These are phyloP conservation scores for Pyrenochaeta sp. DNA, from an alignment of 2,329 filamentous ascomycete genomes.

Conservation along the genomic window DNA sequence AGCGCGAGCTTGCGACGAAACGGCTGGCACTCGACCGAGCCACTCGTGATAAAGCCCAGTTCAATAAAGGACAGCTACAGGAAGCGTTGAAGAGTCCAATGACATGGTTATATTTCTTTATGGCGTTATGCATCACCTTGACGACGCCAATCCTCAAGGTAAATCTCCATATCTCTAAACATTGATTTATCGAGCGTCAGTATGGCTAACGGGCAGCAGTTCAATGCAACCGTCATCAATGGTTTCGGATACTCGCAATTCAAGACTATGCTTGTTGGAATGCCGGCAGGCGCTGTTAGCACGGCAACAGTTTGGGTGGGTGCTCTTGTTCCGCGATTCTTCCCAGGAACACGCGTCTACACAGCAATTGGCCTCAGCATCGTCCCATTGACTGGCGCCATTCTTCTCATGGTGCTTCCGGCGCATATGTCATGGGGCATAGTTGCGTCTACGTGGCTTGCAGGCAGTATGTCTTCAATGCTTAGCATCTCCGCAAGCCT, in stretches of 20 bases:
- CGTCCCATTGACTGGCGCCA: conserved; percentile 54
- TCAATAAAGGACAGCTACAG: conserved; percentile 53
- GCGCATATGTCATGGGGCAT: conserved; percentile 55
- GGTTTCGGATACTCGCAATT: conserved; percentile 41
- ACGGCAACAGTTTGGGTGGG: conserved; percentile 57
- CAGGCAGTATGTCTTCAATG: conserved; percentile 53
- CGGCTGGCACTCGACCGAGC: conserved; percentile 50
- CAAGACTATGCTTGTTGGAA: conserved; percentile 57
- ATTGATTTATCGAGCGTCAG: conserved; percentile 22
- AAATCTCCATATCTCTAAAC: background rate
- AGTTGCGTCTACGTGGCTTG: conserved; percentile 58
- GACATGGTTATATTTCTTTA: conserved; percentile 58
- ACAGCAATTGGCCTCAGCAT: conserved; percentile 52
- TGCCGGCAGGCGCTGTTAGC: conserved; percentile 59
- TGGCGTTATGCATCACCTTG: conserved; percentile 58
- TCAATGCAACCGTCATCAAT: conserved; percentile 59
- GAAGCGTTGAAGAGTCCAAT: conserved; percentile 56
- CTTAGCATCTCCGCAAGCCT: conserved; percentile 38
- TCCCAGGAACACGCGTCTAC: conserved; percentile 51
- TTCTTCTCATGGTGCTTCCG: conserved; percentile 55
- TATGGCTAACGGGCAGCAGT: conserved; percentile 53
- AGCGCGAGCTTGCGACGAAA: conserved; percentile 52
- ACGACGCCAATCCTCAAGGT: conserved; percentile 52
- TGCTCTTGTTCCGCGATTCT: conserved; percentile 48
- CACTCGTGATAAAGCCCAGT: conserved; percentile 54